Conservation (phyloP, 257 asterid genomes). For the Plantago major region DNA sequence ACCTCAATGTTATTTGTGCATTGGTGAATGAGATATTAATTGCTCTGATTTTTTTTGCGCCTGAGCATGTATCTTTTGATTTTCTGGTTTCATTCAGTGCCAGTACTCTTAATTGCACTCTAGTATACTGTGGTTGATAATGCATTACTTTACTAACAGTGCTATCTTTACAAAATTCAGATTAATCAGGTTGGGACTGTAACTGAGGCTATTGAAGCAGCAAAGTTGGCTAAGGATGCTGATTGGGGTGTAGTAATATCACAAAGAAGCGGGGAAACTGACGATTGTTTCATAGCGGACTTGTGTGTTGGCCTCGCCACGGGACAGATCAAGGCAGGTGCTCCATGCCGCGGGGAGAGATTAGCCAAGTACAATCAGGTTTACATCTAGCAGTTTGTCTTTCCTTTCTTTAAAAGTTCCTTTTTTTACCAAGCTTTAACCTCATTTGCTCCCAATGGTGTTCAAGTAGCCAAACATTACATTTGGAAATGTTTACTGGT, state of each 20-base stretch:
- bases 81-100: slow-evolving; percentile 7
- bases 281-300: slow-evolving; percentile 86
- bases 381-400: slow-evolving; percentile 9
- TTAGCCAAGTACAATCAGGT: slow-evolving; percentile 98
- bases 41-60: not conserved
- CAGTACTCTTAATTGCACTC: not conserved
- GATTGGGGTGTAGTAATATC: slow-evolving; percentile 90
- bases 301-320: slow-evolving; percentile 85
- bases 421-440: too few species aligned
- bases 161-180: slow-evolving; percentile 37
- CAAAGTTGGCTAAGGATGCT: slow-evolving; percentile 93
- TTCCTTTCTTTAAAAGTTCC: not conserved
- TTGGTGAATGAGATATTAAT: too few species aligned
- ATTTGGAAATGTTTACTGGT: not conserved
- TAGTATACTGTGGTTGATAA: not conserved
- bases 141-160: not conserved
- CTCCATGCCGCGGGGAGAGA: slow-evolving; percentile 98
- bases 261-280: slow-evolving; percentile 95
- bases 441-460: not conserved
- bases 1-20: too few species aligned
- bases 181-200: slow-evolving; percentile 92
- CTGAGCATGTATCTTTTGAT: not conserved
- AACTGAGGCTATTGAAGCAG: slow-evolving; percentile 92
- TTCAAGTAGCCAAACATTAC: not conserved
- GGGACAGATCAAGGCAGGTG: slow-evolving; percentile 95